These are phyloP conservation scores for Neofusicoccum kwambonambiense DNA, from an alignment of 2,329 filamentous ascomycete genomes.

Conservation along the genomic window DNA sequence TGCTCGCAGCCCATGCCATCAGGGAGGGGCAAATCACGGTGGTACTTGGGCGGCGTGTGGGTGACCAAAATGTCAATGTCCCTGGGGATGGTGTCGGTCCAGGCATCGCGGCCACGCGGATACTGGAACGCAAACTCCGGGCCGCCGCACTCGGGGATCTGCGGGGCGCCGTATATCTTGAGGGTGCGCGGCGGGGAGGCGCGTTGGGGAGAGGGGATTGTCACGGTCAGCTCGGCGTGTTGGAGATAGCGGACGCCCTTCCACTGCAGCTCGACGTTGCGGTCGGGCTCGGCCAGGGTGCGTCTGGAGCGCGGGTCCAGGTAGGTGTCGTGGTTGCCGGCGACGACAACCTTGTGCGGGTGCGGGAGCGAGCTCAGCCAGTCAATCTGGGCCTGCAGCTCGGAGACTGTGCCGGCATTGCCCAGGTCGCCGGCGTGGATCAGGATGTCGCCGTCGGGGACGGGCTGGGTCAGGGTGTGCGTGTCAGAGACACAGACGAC, in stretches of 20 bases:
- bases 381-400: conserved; percentile 80
- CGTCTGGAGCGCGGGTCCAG: conserved; percentile 67
- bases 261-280: conserved; percentile 60
- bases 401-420: conserved; percentile 66
- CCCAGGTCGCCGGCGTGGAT: conserved; percentile 89
- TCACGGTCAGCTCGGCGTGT: conserved; percentile 62
- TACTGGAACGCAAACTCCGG: conserved; percentile 78
- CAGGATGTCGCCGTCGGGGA: conserved; percentile 78
- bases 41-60: conserved; percentile 73
- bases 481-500: conserved; percentile 91
- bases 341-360: conserved; percentile 75
- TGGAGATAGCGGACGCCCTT: conserved; percentile 73
- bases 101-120: conserved; percentile 62
- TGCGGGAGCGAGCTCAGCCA: conserved; percentile 78
- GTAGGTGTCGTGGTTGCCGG: conserved; percentile 87
- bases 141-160: conserved; percentile 75
- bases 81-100: conserved; percentile 67
- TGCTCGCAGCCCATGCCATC: conserved; percentile 67
- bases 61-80: conserved; percentile 79
- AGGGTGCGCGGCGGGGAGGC: conserved; percentile 48
- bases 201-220: conserved; percentile 45
- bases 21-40: conserved; percentile 62
- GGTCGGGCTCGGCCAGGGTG: conserved; percentile 51
- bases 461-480: conserved; percentile 61
- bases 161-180: conserved; percentile 76